These are phyloP conservation scores for Fusarium abutilonis DNA, from an alignment of 2,329 filamentous ascomycete genomes.

Conservation along the genomic window DNA sequence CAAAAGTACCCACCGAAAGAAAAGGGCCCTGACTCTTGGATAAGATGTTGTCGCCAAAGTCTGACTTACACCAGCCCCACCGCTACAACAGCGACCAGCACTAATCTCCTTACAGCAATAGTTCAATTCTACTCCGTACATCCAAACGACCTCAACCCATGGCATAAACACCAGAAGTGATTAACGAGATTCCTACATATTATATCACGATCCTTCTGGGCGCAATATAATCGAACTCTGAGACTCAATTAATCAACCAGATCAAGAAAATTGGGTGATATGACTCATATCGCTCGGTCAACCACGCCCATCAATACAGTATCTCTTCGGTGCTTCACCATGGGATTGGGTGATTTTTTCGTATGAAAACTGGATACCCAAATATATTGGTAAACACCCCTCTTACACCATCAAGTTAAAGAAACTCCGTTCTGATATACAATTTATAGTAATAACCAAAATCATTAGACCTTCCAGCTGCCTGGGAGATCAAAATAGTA, in stretches of 20 bases:
- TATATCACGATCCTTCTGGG: not conserved
- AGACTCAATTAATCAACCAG: not conserved
- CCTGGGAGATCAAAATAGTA: not conserved
- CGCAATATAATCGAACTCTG: not conserved
- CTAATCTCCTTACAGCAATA: constrained; percentile 2
- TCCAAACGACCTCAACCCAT: not conserved
- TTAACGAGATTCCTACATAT: constrained; percentile 11
- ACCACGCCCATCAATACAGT: constrained; percentile 22
- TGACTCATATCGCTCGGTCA: not conserved
- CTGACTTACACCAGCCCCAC: not conserved
- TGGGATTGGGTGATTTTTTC: not conserved
- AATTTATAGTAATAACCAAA: too few species aligned
- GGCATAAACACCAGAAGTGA: not conserved
- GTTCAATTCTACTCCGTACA: not conserved
- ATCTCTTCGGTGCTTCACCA: constrained; percentile 2
- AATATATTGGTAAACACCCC: too few species aligned
- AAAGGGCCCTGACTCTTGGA: too few species aligned
- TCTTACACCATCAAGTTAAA: too few species aligned
- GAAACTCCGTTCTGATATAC: too few species aligned
- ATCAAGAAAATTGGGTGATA: not conserved
- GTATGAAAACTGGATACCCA: constrained; percentile 4
- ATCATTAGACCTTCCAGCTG: too few species aligned
- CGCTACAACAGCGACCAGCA: not conserved
- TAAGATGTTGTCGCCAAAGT: not conserved
- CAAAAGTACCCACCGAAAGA: too few species aligned